Conservation (phyloP, 306 rosid genomes). For the Trifolium repens region DNA sequence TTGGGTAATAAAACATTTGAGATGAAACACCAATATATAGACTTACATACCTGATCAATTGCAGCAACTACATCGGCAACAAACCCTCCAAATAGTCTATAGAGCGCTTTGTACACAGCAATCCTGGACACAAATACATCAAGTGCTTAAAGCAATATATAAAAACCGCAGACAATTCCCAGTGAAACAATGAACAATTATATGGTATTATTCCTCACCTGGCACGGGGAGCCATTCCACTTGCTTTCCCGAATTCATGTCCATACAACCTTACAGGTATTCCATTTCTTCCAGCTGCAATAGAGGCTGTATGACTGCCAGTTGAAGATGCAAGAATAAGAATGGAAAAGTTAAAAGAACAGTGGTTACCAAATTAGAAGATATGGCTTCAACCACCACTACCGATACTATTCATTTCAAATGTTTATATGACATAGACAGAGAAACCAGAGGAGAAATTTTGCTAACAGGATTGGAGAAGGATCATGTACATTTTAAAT, state of each 20-base stretch:
- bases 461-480: conserved; percentile 11
- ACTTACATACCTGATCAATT: conserved; percentile 79
- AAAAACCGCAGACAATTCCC: conserved; percentile 10
- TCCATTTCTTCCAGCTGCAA: conserved; percentile 99
- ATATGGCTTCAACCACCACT: conserved; percentile 21
- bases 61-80: conserved; percentile 99
- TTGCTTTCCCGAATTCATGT: conserved; percentile 96
- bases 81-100: conserved; percentile 95
- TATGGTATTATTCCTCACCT: conserved; percentile 64
- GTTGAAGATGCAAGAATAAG: conserved; percentile 40
- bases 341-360: conserved; percentile 23
- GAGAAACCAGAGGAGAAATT: not conserved
- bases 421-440: not conserved
- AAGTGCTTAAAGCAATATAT: conserved; percentile 28
- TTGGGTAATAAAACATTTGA: conserved; percentile 3
- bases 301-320: conserved; percentile 96
- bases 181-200: conserved; percentile 30
- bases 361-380: conserved; percentile 32
- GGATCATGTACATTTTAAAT: not conserved
- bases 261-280: conserved; percentile 94
- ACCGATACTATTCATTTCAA: conserved; percentile 11
- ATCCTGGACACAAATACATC: conserved; percentile 65
- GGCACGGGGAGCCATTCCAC: conserved; percentile 99
- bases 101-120: conserved; percentile 98
- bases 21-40: conserved; percentile 21